phyloP scores from a whole-genome alignment of 495 filamentous ascomycete genomes.

The Niebla homalea region DNA sequence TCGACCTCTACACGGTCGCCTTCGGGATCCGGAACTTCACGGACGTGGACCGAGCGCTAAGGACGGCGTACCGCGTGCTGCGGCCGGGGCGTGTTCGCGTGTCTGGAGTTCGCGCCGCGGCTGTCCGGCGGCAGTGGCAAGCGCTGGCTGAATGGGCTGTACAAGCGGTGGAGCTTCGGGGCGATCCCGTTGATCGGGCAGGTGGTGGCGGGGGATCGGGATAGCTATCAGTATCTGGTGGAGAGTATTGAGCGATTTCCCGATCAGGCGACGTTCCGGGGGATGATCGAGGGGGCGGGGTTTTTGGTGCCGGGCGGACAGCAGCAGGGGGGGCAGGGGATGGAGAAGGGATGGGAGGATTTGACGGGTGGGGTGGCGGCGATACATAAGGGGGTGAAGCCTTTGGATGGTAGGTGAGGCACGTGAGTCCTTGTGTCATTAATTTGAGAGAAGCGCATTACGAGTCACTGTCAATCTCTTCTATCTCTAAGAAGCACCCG shows the following conservation, averaged over 20 bases:
- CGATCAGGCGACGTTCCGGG: constrained; percentile 64
- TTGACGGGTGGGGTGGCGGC: constrained; percentile 84
- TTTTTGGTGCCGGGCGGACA: constrained; percentile 53
- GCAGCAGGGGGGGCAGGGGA: background rate
- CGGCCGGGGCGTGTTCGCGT: constrained; percentile 95
- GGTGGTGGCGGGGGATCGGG: constrained; percentile 83
- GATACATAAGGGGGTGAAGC: constrained; percentile 94
- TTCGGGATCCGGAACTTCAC: constrained; percentile 98
- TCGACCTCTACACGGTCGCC: constrained; percentile 94
- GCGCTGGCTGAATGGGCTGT: constrained; percentile 62
- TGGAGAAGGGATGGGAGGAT: constrained; percentile 68
- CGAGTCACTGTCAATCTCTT: too few species aligned
- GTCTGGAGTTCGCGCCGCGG: constrained; percentile 78
- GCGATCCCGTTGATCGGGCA: constrained; percentile 93
- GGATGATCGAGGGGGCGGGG: constrained; percentile 80
- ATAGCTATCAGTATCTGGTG: constrained; percentile 96
- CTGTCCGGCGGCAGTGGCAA: too few species aligned
- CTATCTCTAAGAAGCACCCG: too few species aligned
- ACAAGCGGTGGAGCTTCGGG: constrained; percentile 91
- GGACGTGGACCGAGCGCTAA: constrained; percentile 63
- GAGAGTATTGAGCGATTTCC: constrained; percentile 96
- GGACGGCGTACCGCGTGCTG: constrained; percentile 73
- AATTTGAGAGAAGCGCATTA: too few species aligned
- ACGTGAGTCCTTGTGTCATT: background rate
- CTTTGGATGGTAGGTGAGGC: constrained; percentile 24